A percentile compares a stretch with the other conserved stretches of the same genome.
Evolutionary conservation across 352 stramenopile genomes (phyloP).

Genomic region (Aphanomyces stellatus): DNA sequence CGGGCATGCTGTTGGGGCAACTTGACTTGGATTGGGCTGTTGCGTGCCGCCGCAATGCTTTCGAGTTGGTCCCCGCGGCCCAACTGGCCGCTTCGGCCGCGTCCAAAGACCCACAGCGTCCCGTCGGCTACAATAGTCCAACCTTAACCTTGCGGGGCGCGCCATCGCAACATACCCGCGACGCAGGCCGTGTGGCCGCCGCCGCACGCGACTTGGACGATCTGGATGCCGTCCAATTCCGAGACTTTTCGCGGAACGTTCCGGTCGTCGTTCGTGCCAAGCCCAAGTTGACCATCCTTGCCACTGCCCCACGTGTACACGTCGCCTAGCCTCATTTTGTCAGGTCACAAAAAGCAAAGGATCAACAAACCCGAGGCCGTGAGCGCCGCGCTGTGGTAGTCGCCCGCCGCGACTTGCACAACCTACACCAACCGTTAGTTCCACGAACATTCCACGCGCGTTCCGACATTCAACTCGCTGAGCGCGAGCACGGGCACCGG

Average conservation of each 20-base stretch:
- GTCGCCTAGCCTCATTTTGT: slow-evolving; percentile 17
- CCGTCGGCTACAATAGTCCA: slow-evolving; percentile 18
- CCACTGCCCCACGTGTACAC: slow-evolving; percentile 62
- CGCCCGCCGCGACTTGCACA: slow-evolving; percentile 27
- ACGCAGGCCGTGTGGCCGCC: slow-evolving; percentile 9
- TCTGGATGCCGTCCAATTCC: slow-evolving; percentile 10
- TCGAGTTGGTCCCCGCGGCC: slow-evolving; percentile 13
- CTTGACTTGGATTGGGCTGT: slow-evolving; percentile 13
- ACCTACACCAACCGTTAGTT: not conserved
- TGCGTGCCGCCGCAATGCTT: slow-evolving; percentile 13
- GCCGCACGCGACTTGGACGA: slow-evolving; percentile 13
- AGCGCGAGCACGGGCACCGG: slow-evolving; percentile 1
- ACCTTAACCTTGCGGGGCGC: too few relatives aligned
- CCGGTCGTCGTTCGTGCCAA: slow-evolving; percentile 14
- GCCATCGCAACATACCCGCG: not conserved
- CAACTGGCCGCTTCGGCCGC: slow-evolving; percentile 13
- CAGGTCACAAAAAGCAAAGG: too few relatives aligned
- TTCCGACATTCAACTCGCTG: not conserved
- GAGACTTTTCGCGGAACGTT: slow-evolving; percentile 15
- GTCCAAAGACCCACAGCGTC: slow-evolving; percentile 16
- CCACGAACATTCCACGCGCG: not conserved
- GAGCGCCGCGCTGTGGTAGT: slow-evolving; percentile 41
- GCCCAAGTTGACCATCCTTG: slow-evolving; percentile 47
- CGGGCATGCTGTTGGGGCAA: not conserved
- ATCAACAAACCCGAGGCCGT: slow-evolving; percentile 30